A percentile compares a stretch with the other conserved stretches of the same genome.
These are phyloP conservation scores for Candida ipomoeae DNA, from an alignment of 805 yeast genomes.

Conservation along the genomic window DNA sequence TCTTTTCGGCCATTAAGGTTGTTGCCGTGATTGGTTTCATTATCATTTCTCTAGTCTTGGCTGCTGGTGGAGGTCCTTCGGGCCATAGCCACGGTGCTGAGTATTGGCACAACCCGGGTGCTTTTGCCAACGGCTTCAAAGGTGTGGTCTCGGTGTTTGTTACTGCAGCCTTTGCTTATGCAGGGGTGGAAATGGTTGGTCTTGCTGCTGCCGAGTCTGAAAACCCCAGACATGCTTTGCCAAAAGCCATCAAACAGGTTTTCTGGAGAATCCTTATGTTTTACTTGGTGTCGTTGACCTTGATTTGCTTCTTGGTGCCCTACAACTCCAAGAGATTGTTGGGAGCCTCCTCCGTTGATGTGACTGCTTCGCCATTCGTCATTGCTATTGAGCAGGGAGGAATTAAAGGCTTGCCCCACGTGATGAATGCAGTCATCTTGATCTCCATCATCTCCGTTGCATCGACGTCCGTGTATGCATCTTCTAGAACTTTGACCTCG, in stretches of 20 bases:
- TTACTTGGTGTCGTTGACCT: conserved; percentile 55
- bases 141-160: conserved; percentile 72
- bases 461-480: conserved; percentile 65
- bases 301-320: conserved; percentile 69
- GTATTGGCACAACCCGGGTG: conserved; percentile 65
- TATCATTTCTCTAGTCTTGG: conserved; percentile 43
- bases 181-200: conserved; percentile 72
- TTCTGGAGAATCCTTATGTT: conserved; percentile 77
- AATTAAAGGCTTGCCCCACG: conserved; percentile 57
- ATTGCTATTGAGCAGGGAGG: conserved; percentile 66
- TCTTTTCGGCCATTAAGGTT: conserved; percentile 45
- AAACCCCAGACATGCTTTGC: conserved; percentile 63
- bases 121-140: conserved; percentile 62
- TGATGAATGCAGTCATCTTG: conserved; percentile 65
- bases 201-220: conserved; percentile 74
- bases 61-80: conserved; percentile 53
- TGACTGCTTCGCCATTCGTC: conserved; percentile 74
- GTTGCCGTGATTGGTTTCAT: conserved; percentile 47
- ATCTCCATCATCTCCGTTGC: conserved; percentile 65
- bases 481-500: conserved; percentile 55
- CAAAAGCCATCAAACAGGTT: conserved; percentile 74
- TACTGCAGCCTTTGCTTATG: conserved; percentile 72
- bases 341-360: conserved; percentile 48
- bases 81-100: conserved; percentile 54
- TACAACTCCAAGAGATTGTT: conserved; percentile 42